Evolutionary conservation across 768 basidiomycete species (phyloP), one percentile per base, ranked within the genome.

Genomic region (Hirschioporus abietinus): DNA sequence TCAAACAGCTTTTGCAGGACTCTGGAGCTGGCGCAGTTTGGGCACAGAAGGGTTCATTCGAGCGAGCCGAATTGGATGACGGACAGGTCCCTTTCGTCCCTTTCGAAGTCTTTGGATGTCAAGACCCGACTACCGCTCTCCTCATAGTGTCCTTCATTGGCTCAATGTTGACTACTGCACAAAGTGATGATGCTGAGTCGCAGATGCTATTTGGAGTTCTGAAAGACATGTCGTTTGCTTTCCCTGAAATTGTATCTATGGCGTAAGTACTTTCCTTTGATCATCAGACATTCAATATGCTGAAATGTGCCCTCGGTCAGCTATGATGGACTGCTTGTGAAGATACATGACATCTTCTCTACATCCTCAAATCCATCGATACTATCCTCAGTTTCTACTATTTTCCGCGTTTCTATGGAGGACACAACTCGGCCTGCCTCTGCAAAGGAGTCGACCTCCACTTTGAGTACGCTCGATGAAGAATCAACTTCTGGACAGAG

Each of bases 111-210:
- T 78, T 95, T 23, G 89, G 88, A 4, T 79, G 91, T 58, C 76
- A 71, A 8, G 90, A 95, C 69, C 74, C 79, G 62, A 84, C 81
- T 17, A 84, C 83, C 6, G 93, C 93, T 1, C 78, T 96, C 9
- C 82, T 96, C 10, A 81, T 88, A 6, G 84, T 88, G 58, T 90
- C 93, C 0, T 90, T 96, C 72, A 80, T 88, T 52, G 86, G 86
- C 1, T 87, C 90, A 0, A 91, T 96, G 76, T 80, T 95, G 17
- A 79, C 80, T 59, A 89, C 86, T 7, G 88, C 91, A 0, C 88
- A 92, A 72, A 88, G 89, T 1, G 91, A 93, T 68, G 91, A 93
- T 69, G 80, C 82, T 1, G 95, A 97, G 77, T 89, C 88, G 1
- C 86, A 93, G 74, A 88, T 95, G 57, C 75, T 96, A 60, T 95